Evolutionary conservation across 2,329 filamentous ascomycete genomes (phyloP), one percentile per base, ranked within the genome.

Genomic region (Microdochium paspali): DNA sequence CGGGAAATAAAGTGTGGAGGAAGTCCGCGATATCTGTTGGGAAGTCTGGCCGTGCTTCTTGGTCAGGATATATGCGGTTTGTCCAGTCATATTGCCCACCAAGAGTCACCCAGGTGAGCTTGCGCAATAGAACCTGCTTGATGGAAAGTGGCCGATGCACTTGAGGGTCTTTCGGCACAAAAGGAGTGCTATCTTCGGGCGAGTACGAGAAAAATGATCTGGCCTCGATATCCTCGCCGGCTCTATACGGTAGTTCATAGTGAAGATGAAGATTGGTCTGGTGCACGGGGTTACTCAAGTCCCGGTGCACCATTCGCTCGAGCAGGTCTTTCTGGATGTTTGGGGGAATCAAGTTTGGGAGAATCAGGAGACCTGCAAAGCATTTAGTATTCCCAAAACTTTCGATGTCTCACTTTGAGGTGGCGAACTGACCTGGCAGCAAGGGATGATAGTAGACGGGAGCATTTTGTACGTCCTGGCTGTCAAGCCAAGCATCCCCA

Each of bases 11-110:
- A 0, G 66, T 66, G 47, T 80, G 73, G 1, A 96, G 68, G 7
- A 95, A 76, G 1, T 61, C 63, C 3, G 80, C 80, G 44, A 94
- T 75, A 59, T 95, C 89, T 1, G 62, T 35, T 0, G 91, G 90
- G 56, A 96, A 96, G 0, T 68, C 58, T 0, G 88, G 88, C 15
- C 35, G 35, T 1, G 86, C 83, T 3, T 63, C 50, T n/a, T 76
- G 73, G 10, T 71, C 63, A 0, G 90, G 90, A 60, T 97, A 97
- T 12, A 79, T 69, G 54, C 95, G 90, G 48, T 80, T 79, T 0
- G 90, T 94, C 93, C 91, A 97, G 68, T 97, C 87, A 64, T 97
- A 97, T 64, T 97, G 93, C 0, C 90, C 91, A 45, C 93, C 93
- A 2, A 98, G 77, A 0, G 91, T 97, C 39, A 94, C 79, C 93